Conservation (phyloP, 768 basidiomycete species). For the Amanita subjunquillea region DNA sequence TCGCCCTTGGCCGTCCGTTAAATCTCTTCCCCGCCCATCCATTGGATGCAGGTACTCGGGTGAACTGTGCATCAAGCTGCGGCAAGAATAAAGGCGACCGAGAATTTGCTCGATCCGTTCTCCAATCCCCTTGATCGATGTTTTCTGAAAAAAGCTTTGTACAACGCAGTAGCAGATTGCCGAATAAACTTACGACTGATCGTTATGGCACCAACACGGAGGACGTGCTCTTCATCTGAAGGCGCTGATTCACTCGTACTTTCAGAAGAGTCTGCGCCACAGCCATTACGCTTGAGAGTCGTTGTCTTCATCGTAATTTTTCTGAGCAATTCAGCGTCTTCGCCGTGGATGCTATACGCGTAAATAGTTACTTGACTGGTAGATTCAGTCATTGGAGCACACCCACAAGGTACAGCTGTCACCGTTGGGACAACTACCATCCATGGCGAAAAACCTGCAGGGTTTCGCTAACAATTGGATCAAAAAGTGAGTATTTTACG, state of each 20-base stretch:
- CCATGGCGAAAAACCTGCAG: constrained; percentile 31
- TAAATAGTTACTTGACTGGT: neutral
- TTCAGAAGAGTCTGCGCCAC: neutral
- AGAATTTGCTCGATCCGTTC: neutral
- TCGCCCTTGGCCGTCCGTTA: neutral
- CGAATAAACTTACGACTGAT: neutral
- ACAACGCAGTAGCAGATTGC: neutral
- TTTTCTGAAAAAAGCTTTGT: neutral
- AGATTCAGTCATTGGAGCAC: neutral
- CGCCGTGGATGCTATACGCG: constrained; percentile 27
- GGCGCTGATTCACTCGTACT: constrained; percentile 8
- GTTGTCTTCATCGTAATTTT: neutral
- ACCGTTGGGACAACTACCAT: constrained; percentile 32
- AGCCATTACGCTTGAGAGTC: neutral
- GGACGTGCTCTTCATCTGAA: constrained; percentile 29
- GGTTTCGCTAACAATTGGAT: constrained; percentile 28
- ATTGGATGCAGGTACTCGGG: neutral
- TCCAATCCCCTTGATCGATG: neutral
- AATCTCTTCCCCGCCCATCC: neutral
- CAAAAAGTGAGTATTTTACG: neutral
- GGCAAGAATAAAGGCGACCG: neutral
- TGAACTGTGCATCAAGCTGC: neutral
- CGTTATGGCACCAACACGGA: constrained; percentile 13
- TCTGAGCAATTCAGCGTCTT: constrained; percentile 7
- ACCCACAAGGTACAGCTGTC: constrained; percentile 42